A percentile compares a stretch with the other conserved stretches of the same genome.
Evolutionary conservation across 2,329 filamentous ascomycete genomes (phyloP).

Genomic region (Colletotrichum tofieldiae): DNA sequence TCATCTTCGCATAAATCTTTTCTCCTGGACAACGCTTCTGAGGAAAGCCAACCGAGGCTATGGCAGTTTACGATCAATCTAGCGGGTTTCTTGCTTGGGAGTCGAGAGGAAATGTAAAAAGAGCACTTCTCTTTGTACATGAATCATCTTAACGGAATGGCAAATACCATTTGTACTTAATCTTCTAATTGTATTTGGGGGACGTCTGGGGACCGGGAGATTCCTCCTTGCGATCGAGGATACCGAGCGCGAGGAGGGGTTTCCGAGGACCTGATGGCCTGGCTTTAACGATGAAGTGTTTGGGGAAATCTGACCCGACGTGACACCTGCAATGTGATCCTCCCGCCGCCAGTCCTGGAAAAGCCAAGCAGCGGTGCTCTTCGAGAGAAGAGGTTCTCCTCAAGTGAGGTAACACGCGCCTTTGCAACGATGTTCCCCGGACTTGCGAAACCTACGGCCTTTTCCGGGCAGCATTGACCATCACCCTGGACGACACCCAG

Average conservation of each 20-base stretch:
- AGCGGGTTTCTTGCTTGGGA: conserved; percentile 47
- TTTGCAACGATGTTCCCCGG: conserved; percentile 24
- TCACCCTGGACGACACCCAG: background rate
- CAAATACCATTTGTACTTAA: conserved; percentile 59
- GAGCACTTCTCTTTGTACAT: conserved; percentile 43
- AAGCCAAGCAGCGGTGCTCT: background rate
- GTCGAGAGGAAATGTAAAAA: conserved; percentile 52
- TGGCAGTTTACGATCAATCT: conserved; percentile 57
- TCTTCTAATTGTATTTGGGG: conserved; percentile 62
- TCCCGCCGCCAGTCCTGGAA: background rate
- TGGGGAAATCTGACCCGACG: conserved; percentile 10
- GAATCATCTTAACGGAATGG: conserved; percentile 46
- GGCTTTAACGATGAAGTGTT: conserved; percentile 43
- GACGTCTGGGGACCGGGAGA: background rate
- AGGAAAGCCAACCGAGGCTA: conserved; percentile 59
- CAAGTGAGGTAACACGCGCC: conserved; percentile 35
- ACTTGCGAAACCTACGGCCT: background rate
- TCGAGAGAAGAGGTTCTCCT: background rate
- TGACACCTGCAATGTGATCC: conserved; percentile 19
- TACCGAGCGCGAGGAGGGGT: background rate
- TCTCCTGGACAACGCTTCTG: conserved; percentile 50
- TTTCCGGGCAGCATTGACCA: background rate
- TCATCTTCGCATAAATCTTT: conserved; percentile 68
- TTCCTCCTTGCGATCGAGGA: conserved; percentile 22
- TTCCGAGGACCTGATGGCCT: conserved; percentile 13